Base-by-base conservation (phyloP, 2,329 filamentous ascomycete species). In the Cryoendolithus antarcticus region DNA sequence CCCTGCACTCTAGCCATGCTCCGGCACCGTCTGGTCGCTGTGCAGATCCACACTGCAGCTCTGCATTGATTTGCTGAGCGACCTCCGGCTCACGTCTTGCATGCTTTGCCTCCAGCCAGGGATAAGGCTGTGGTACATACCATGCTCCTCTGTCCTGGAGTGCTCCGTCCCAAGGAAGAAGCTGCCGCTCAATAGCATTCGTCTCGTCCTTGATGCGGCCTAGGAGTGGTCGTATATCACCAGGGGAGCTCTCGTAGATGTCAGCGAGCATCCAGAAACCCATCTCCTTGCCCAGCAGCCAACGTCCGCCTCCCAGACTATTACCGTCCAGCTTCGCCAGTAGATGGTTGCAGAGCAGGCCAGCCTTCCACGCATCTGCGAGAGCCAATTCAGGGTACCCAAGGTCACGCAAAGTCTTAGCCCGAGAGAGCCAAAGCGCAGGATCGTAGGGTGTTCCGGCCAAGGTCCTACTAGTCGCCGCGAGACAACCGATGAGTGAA, bases 351-450 rank as follows among this genome's bases (percentile, higher is more conserved):
- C 46, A 49, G 9, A 56, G 44, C 3, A 46, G 34, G 3, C 32
- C n/a, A 3, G 50, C 48, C 35, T 55, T 57, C 15, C 43, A 38
- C 1, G 48, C 48, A 37, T 56, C 54, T 7, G 53, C 55, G 4
- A 47, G 44, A 7, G 52, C 54, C 4, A 57, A 46, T 34, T 58
- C 55, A 3, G 55, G 53, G 31, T 51, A 55, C 4, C 42, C 42
- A 13, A 56, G 27, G 1, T 31, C 7, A 9, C 21, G 31, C 4
- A 55, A 38, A 2, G 44, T 49, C 6, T 41, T 11, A 6, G 45
- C 44, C 9, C 54, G 48, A 6, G 15, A 9, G 2, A 50, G 38
- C 55, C 55, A 58, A 3, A 11, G 6, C 2, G 13, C 34, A 3
- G 54, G 49, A 29, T 58, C 48, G 43, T 57, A 57, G 6, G 55